Conservation (phyloP, 352 stramenopile genomes). For the Globisporangium alternatum region DNA sequence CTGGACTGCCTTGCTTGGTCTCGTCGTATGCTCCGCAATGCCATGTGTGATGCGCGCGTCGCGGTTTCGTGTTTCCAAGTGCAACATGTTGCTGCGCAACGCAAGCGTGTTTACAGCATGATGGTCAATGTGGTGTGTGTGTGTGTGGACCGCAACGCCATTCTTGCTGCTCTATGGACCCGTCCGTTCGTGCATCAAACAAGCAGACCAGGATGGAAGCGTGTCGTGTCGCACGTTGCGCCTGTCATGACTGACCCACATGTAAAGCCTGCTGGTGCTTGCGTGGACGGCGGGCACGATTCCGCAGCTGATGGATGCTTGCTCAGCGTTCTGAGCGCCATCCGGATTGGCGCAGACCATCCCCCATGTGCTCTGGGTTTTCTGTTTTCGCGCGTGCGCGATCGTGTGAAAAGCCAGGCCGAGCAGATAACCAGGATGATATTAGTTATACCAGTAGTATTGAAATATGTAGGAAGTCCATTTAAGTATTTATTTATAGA, state of each 20-base stretch:
- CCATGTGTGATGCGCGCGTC: not conserved
- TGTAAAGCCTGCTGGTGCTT: not conserved
- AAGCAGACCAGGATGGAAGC: not conserved
- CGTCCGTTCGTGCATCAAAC: not conserved
- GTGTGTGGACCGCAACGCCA: not conserved
- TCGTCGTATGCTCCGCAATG: not conserved
- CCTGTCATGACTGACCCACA: not conserved
- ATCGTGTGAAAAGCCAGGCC: not conserved
- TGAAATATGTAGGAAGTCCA: not conserved
- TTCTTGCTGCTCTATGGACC: not conserved
- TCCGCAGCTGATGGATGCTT: constrained; percentile 1
- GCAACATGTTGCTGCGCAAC: not conserved
- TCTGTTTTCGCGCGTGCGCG: not conserved
- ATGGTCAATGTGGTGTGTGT: not conserved
- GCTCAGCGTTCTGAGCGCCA: not conserved
- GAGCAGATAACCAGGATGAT: not conserved
- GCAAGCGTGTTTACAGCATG: not conserved
- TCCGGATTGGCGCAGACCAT: not conserved
- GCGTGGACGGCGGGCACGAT: not conserved
- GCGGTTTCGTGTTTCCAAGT: not conserved
- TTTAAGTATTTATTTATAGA: not conserved
- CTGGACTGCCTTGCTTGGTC: no score
- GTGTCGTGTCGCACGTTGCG: not conserved
- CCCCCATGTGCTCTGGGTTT: not conserved
- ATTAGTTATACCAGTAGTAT: not conserved